Base-by-base conservation (phyloP, 495 filamentous ascomycete genomes). In the Cercophora newfieldiana region DNA sequence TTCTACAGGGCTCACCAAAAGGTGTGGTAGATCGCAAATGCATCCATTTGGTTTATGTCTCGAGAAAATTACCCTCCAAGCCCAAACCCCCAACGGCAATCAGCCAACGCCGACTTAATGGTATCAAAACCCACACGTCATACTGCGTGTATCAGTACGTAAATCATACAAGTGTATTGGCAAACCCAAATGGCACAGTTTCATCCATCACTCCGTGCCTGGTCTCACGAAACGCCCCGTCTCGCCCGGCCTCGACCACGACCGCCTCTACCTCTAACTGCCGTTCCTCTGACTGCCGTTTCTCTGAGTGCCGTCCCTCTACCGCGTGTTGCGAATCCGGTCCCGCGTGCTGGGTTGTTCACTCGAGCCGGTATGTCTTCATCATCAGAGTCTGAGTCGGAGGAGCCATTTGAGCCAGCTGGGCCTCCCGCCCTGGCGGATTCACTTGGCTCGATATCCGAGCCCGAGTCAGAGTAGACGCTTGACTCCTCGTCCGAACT, bases 341-440 rank as follows among this genome's bases (percentile, higher is more conserved):
- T 24, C 7, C 62, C 47, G 21, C 30, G 44, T 59, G 37, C 44
- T 5, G 47, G 22, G 24, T n/a, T 21, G 2, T 51, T 50, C 67
- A 61, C 65, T n/a, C 33, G 47, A 16, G 69, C 74, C 19, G 73
- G 73, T 12, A 75, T 77, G 59, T 78, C 74, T 16, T 75, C 72
- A 28, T 71, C 71, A 16, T 68, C 69, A 21, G 61, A 71, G 21
- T 69, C 70, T 26, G 72, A 73, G 24, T 33, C 66, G 14, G 53
- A 50, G 8, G 50, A 54, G 3, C 31, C 54, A 16, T 44, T 28
- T 30, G 57, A 30, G 10, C 29, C 65, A n/a, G 53, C 54, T 33
- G 26, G 30, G 5, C 61, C 54, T 16, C 58, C 30, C 21, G 64
- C 26, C 26, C 61, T 48, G 29, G 16, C 61, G 0, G 59, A 68